Conservation (phyloP, 164 flowering plant genomes). For the Magnolia officinalis region DNA sequence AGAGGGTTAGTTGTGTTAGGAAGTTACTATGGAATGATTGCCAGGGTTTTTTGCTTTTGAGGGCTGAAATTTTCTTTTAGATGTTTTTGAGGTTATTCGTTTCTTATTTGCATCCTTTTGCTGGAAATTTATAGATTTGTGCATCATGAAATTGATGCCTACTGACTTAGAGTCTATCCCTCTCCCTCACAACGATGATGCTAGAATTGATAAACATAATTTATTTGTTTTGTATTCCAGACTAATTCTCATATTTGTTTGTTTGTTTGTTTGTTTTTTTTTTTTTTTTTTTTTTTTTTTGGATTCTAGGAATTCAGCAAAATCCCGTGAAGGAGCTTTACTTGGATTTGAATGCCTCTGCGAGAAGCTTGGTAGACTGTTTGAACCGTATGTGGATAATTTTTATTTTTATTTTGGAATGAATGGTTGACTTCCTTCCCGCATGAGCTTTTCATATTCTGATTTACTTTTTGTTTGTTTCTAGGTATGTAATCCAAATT, state of each 20-base stretch:
- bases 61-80: no score
- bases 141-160: no score
- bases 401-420: not conserved
- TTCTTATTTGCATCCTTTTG: no score
- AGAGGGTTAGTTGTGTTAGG: no score
- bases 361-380: conserved; percentile 86
- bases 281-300: not conserved
- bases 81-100: no score
- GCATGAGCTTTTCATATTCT: not conserved
- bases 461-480: conserved; percentile 8
- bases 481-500: conserved; percentile 94
- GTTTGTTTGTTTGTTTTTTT: no score
- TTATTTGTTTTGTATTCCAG: not conserved
- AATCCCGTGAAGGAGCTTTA: conserved; percentile 90
- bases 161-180: no score
- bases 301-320: conserved; percentile 76
- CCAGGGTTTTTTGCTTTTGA: no score
- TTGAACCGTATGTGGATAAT: conserved; percentile 81
- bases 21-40: no score
- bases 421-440: not conserved
- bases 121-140: no score
- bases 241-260: not conserved
- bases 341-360: conserved; percentile 97
- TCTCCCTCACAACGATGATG: not conserved
- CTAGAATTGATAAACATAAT: not conserved